A percentile compares a stretch with the other conserved stretches of the same genome.
These are phyloP conservation scores for Fusarium pininemorale DNA, from an alignment of 2,329 filamentous ascomycete species.

Conservation along the genomic window DNA sequence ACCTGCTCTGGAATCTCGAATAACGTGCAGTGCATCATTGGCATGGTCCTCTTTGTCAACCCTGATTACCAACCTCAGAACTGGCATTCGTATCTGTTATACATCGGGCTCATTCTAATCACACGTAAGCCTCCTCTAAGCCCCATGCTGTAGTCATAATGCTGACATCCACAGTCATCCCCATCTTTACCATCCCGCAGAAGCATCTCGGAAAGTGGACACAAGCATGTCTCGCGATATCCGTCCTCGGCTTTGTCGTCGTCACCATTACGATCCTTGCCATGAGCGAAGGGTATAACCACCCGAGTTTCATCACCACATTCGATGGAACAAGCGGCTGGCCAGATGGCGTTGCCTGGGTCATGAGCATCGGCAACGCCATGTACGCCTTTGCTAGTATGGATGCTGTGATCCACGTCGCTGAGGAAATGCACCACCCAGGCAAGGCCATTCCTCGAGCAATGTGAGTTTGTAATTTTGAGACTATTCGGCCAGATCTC, in stretches of 20 bases:
- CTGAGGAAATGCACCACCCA: background rate
- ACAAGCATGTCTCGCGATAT: background rate
- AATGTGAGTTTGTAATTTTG: background rate
- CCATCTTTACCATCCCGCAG: accelerated
- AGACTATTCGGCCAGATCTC: accelerated
- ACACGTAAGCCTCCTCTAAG: background rate
- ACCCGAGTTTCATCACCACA: background rate
- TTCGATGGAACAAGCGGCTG: background rate
- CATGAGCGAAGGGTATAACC: background rate
- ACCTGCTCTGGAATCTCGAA: background rate
- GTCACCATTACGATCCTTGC: background rate
- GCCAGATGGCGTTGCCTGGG: background rate
- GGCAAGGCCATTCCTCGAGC: background rate
- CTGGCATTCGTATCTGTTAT: background rate
- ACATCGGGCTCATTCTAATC: accelerated
- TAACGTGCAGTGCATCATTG: background rate
- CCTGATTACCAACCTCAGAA: background rate
- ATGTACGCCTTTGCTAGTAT: background rate
- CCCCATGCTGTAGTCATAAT: accelerated
- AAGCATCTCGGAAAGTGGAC: background rate
- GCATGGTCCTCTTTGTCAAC: background rate
- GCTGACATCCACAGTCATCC: background rate
- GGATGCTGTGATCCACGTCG: background rate
- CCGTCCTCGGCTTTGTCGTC: background rate
- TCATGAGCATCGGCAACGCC: background rate